These are phyloP conservation scores for Auricularia cornea DNA, from an alignment of 768 basidiomycete genomes.

Conservation along the genomic window DNA sequence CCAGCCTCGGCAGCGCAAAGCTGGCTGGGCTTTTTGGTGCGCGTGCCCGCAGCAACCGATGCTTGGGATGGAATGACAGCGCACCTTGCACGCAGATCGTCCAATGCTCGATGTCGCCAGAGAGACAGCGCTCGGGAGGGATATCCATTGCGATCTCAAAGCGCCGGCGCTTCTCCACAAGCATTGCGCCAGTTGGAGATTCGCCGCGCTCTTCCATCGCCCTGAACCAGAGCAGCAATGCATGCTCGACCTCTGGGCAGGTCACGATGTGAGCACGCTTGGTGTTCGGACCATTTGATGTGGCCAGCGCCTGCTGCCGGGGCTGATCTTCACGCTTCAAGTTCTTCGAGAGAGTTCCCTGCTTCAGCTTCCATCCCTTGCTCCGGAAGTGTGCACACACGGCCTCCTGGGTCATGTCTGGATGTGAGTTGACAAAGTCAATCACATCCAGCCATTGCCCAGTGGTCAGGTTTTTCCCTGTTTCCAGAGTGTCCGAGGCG, in stretches of 20 bases:
- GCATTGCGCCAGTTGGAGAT: constrained; percentile 19
- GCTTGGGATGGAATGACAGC: too few relatives aligned
- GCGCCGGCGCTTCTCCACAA: constrained; percentile 14
- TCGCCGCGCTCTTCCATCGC: constrained; percentile 21
- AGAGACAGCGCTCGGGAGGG: constrained; percentile 17
- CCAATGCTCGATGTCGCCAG: too few relatives aligned
- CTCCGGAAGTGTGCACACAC: background rate
- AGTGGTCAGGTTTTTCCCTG: background rate
- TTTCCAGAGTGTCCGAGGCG: background rate
- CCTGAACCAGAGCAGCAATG: constrained; percentile 25
- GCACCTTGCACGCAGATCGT: too few relatives aligned
- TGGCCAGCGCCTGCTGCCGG: background rate
- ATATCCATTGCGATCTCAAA: constrained; percentile 23
- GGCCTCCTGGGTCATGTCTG: background rate
- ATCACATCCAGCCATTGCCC: background rate
- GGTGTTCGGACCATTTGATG: background rate
- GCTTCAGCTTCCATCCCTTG: background rate
- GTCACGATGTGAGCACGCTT: constrained; percentile 26
- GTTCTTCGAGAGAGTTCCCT: background rate
- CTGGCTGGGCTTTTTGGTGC: too few relatives aligned
- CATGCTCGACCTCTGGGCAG: constrained; percentile 26
- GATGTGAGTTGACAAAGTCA: background rate
- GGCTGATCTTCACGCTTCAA: background rate
- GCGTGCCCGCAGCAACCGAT: too few relatives aligned
- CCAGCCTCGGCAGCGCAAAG: too few relatives aligned